Conservation (phyloP, 225 moss, liverwort and hornwort species). For the Sphagnum tenellum region DNA sequence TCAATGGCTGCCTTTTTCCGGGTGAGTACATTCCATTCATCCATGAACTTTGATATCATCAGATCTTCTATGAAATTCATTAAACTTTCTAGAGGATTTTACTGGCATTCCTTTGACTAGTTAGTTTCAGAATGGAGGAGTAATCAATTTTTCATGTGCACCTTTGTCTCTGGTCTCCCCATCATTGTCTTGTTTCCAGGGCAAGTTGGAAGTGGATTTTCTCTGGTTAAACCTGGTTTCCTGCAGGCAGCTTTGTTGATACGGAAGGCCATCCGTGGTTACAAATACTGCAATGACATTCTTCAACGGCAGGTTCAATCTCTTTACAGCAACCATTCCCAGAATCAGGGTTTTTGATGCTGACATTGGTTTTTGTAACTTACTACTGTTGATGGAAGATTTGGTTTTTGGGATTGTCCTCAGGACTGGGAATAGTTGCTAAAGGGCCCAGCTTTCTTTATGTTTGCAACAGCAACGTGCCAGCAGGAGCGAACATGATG, state of each 20-base stretch:
- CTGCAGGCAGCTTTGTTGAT: conserved; percentile 84
- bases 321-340: background rate
- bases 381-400: no score
- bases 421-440: no score
- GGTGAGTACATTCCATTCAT: conserved; percentile 29
- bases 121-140: no score
- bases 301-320: conserved; percentile 64
- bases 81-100: no score
- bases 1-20: conserved; percentile 92
- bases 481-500: conserved; percentile 79
- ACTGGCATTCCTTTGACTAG: no score
- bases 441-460: background rate
- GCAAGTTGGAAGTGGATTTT: background rate
- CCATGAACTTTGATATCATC: background rate
- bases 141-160: no score
- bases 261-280: conserved; percentile 76
- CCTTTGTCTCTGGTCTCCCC: no score
- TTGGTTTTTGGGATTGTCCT: no score
- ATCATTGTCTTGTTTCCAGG: no score
- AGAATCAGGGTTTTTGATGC: no score
- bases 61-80: no score
- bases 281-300: conserved; percentile 78
- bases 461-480: conserved; percentile 42
- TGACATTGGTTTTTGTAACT: no score
- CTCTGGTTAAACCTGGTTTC: conserved; percentile 4